Conservation (phyloP, 2,329 filamentous ascomycete species). For the Trichoderma sp. region DNA sequence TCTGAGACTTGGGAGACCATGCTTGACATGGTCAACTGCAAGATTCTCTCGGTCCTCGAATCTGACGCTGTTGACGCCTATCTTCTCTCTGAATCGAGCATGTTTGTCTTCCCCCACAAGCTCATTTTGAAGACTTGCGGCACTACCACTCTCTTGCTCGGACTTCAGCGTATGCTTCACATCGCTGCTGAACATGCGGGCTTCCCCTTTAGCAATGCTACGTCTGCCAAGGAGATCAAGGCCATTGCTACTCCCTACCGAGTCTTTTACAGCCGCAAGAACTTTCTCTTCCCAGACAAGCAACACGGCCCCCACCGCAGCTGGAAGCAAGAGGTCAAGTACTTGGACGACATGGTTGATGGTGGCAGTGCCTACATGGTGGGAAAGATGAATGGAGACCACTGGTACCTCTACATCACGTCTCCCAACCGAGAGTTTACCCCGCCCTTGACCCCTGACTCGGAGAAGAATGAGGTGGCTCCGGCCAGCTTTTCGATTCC, state of each 20-base stretch:
- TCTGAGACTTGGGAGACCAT: constrained; percentile 89
- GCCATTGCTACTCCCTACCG: constrained; percentile 86
- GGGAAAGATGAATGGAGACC: constrained; percentile 99
- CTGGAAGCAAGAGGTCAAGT: constrained; percentile 95
- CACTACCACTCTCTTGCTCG: constrained; percentile 88
- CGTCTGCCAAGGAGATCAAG: constrained; percentile 62
- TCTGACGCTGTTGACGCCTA: constrained; percentile 96
- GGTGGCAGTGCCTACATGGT: constrained; percentile 98
- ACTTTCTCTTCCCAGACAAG: constrained; percentile 92
- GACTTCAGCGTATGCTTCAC: constrained; percentile 84
- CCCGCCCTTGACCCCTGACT: constrained; percentile 73
- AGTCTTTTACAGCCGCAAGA: constrained; percentile 98
- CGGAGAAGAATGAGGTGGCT: constrained; percentile 37
- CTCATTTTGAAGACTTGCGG: constrained; percentile 98
- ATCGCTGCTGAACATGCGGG: constrained; percentile 85
- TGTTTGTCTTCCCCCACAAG: constrained; percentile 99
- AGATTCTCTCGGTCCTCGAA: constrained; percentile 90
- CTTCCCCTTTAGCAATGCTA: constrained; percentile 77
- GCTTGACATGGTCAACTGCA: constrained; percentile 98
- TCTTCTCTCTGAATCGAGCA: constrained; percentile 96
- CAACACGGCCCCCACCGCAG: constrained; percentile 93
- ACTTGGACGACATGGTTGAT: constrained; percentile 85
- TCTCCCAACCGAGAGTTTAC: constrained; percentile 77
- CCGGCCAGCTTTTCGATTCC: constrained; percentile 52
- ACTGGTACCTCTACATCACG: constrained; percentile 98